These are phyloP conservation scores for Rosellinia necatrix DNA, from an alignment of 2,329 filamentous ascomycete genomes.

Conservation along the genomic window DNA sequence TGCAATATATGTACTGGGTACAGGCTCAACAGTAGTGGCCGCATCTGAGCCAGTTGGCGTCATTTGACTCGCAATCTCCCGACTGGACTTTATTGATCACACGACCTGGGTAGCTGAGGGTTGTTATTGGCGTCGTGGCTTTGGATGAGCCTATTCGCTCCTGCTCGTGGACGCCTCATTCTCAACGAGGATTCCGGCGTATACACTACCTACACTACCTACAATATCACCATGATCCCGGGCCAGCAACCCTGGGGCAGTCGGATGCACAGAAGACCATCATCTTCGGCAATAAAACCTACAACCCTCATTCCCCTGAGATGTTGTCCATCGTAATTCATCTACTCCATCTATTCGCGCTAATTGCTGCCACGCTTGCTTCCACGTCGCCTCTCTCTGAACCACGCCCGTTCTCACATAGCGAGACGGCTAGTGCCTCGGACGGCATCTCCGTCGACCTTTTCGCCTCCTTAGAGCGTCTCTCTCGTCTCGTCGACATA, in stretches of 20 bases:
- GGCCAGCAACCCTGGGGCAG: not conserved
- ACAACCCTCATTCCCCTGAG: conserved; percentile 11
- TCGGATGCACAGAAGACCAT: not conserved
- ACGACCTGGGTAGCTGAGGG: too few relatives aligned
- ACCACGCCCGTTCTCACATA: conserved; percentile 15
- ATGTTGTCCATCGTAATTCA: conserved; percentile 19
- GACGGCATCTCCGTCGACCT: conserved; percentile 61
- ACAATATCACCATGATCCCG: conserved; percentile 15
- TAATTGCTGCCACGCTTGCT: conserved; percentile 19
- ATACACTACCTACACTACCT: not conserved
- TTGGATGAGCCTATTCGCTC: not conserved
- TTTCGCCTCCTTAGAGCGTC: conserved; percentile 82
- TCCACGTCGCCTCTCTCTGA: conserved; percentile 23
- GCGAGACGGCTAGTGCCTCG: conserved; percentile 18
- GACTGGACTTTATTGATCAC: too few relatives aligned
- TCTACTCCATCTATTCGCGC: conserved; percentile 17
- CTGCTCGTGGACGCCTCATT: not conserved
- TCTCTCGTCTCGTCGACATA: conserved; percentile 91
- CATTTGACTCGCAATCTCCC: too few relatives aligned
- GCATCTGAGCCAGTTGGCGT: too few relatives aligned
- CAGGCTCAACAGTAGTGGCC: too few relatives aligned
- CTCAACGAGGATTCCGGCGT: not conserved
- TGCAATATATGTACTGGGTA: too few relatives aligned
- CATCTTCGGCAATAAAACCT: conserved; percentile 3
- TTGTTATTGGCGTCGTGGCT: not conserved